These are phyloP conservation scores for Hymenoscyphus repandus DNA, from an alignment of 2,329 filamentous ascomycete species.

Conservation along the genomic window DNA sequence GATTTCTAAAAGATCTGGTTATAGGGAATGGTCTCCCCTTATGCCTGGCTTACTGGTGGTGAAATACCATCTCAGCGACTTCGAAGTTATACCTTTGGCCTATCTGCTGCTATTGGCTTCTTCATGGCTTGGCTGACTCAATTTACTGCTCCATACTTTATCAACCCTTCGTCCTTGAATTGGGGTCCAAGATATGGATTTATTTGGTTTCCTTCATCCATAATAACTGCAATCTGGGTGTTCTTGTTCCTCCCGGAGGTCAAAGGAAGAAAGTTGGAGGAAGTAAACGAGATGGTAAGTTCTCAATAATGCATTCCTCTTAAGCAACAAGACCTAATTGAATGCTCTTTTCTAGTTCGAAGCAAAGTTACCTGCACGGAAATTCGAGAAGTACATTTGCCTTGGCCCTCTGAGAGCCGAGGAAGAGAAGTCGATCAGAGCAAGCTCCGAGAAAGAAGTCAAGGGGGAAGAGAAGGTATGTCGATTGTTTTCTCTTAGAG, in stretches of 20 bases:
- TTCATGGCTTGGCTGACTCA: constrained; percentile 46
- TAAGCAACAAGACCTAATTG: neutral
- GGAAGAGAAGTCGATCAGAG: constrained; percentile 2
- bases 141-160: constrained; percentile 55
- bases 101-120: constrained; percentile 49
- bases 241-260: constrained; percentile 53
- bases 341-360: constrained; percentile 7
- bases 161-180: constrained; percentile 47
- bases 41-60: constrained; percentile 53
- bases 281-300: constrained; percentile 39
- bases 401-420: constrained; percentile 5
- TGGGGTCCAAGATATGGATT: constrained; percentile 55
- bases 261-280: constrained; percentile 39
- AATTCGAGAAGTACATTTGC: constrained; percentile 13
- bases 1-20: neutral
- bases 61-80: constrained; percentile 52
- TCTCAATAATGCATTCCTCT: neutral
- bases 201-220: constrained; percentile 39
- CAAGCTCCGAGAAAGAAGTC: neutral
- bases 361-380: constrained; percentile 9
- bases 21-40: constrained; percentile 34
- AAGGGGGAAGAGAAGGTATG: neutral
- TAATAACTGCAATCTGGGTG: constrained; percentile 35
- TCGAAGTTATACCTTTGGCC: constrained; percentile 50
- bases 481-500: too few species aligned